Evolutionary conservation across 75 land plant genomes (phyloP).

Genomic region (Pinus tabuliformis): DNA sequence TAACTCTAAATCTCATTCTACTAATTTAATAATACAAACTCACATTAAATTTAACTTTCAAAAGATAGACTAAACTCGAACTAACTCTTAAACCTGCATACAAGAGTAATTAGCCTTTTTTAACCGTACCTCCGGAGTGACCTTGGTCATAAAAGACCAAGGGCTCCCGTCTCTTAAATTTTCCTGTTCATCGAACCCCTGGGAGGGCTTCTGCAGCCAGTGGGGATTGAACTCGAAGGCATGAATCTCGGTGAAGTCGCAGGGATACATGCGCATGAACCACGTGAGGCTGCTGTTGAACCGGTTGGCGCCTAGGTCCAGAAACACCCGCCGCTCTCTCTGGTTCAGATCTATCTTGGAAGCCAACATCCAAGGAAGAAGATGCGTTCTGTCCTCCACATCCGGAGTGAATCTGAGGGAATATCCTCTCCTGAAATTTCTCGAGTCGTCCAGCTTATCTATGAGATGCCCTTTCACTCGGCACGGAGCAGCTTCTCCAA

Average conservation of each 20-base stretch:
- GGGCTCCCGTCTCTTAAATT: neutral
- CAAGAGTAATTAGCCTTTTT: no score
- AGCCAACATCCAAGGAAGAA: conserved; percentile 28
- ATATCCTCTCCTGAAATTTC: conserved; percentile 28
- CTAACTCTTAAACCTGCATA: no score
- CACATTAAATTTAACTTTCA: no score
- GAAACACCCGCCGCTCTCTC: conserved; percentile 11
- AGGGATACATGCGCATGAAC: conserved; percentile 27
- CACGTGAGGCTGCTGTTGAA: conserved; percentile 19
- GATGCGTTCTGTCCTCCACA: conserved; percentile 30
- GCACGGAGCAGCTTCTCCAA: conserved; percentile 19
- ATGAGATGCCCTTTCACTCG: conserved; percentile 26
- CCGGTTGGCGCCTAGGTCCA: conserved; percentile 24
- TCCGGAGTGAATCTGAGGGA: conserved; percentile 19
- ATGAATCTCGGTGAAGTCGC: conserved; percentile 31
- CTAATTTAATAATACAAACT: no score
- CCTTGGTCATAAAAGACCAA: no score
- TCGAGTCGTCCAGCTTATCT: conserved; percentile 18
- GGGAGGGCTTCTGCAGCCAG: conserved; percentile 10
- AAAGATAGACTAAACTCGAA: no score
- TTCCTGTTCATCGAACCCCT: conserved; percentile 9
- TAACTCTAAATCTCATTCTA: no score
- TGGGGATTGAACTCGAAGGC: conserved; percentile 18
- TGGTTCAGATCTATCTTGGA: conserved; percentile 14
- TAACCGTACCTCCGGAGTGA: no score